Evolutionary conservation across 257 asterid species (phyloP).

Genomic region (Nicotiana paniculata): DNA sequence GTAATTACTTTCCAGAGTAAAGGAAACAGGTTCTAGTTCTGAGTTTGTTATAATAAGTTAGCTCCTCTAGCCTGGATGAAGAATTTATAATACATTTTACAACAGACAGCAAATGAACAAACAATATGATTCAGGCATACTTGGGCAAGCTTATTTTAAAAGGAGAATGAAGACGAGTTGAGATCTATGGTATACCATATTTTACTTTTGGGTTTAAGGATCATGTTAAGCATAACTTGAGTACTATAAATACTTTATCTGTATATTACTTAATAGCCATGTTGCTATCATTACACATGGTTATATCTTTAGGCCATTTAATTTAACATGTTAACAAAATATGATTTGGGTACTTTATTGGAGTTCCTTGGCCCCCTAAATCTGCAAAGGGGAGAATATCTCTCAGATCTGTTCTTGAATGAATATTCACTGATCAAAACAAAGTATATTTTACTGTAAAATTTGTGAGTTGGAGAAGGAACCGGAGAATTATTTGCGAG

Average conservation of each 20-base stretch:
- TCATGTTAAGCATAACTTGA: too few species aligned
- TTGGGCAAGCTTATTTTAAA: background rate
- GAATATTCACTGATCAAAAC: background rate
- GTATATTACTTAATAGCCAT: too few species aligned
- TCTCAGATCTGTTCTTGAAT: background rate
- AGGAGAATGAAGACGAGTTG: background rate
- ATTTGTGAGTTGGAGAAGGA: background rate
- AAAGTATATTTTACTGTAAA: background rate
- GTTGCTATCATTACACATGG: background rate
- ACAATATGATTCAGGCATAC: background rate
- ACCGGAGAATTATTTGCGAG: background rate
- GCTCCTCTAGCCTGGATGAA: background rate
- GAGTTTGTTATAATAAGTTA: background rate
- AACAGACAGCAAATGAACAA: background rate
- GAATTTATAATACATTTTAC: background rate
- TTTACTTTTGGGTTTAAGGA: background rate
- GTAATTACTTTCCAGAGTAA: background rate
- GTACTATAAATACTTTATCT: too few species aligned
- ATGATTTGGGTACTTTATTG: background rate
- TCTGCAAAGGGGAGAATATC: background rate
- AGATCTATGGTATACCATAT: background rate
- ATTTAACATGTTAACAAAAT: background rate
- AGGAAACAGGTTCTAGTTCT: background rate
- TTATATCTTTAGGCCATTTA: background rate
- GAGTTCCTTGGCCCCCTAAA: background rate